phyloP scores from a whole-genome alignment of 2,329 filamentous ascomycete species.

The Fulvia fulva region DNA sequence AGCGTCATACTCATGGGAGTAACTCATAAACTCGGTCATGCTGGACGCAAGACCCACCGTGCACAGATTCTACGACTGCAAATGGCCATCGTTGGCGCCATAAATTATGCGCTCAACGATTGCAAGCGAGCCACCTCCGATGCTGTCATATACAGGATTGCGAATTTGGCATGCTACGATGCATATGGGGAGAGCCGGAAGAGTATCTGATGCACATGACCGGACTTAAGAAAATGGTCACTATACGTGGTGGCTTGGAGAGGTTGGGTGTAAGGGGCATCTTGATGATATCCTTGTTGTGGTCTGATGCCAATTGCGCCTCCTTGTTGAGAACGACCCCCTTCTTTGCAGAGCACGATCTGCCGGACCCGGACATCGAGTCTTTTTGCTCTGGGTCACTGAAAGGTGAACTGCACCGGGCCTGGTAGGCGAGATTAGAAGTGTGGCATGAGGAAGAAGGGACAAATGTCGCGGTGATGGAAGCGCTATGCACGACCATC shows the following conservation, averaged over 20 bases:
- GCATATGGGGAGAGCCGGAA: neutral
- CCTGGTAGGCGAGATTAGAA: neutral
- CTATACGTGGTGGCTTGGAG: neutral
- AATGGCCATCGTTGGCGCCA: slow-evolving; percentile 3
- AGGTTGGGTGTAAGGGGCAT: neutral
- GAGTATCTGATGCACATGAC: neutral
- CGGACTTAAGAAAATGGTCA: neutral
- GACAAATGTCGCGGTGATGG: no score
- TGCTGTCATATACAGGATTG: slow-evolving; percentile 9
- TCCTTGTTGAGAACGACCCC: neutral
- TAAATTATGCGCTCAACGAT: slow-evolving; percentile 16
- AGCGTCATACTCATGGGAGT: neutral
- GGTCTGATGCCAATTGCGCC: neutral
- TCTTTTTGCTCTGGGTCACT: neutral
- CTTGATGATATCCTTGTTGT: neutral
- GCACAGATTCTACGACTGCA: neutral
- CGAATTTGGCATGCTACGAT: neutral
- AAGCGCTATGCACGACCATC: no score
- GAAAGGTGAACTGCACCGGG: neutral
- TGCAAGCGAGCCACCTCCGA: slow-evolving; percentile 10
- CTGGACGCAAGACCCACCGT: neutral
- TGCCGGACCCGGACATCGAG: neutral
- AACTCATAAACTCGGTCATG: neutral
- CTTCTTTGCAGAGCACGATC: neutral
- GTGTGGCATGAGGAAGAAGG: no score